Evolutionary conservation across 805 yeast species (phyloP).

Genomic region (Candida coleopterorum): DNA sequence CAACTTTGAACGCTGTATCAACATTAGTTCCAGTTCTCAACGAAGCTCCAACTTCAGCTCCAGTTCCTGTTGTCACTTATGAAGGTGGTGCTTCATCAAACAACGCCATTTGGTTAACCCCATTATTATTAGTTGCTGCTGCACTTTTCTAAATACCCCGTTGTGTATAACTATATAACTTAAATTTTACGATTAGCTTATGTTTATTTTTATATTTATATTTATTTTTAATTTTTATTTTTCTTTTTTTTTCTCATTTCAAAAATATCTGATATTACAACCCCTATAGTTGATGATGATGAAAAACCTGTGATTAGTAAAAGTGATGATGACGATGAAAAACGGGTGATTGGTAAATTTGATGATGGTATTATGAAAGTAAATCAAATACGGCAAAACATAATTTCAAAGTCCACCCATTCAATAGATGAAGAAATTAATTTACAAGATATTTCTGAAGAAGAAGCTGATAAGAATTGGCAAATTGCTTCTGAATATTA

Average conservation of each 20-base stretch:
- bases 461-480: slow-evolving; percentile 18
- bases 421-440: slow-evolving; percentile 5
- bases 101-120: slow-evolving; percentile 6
- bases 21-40: too few relatives aligned
- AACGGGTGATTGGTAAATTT: slow-evolving; percentile 18
- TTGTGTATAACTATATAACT: neutral
- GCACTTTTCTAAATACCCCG: neutral
- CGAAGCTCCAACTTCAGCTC: neutral
- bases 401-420: slow-evolving; percentile 5
- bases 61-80: slow-evolving; percentile 4
- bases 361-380: slow-evolving; percentile 24
- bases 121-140: slow-evolving; percentile 7
- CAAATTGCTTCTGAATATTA: slow-evolving; percentile 23
- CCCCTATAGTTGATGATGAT: neutral
- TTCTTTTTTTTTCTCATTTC: neutral
- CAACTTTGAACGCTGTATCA: neutral
- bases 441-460: neutral
- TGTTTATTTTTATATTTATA: too few relatives aligned
- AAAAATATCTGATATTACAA: neutral
- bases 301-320: slow-evolving; percentile 16
- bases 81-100: slow-evolving; percentile 9
- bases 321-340: neutral
- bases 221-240: too few relatives aligned
- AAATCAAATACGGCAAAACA: slow-evolving; percentile 17
- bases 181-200: slow-evolving; percentile 2